Evolutionary conservation across 2,329 filamentous ascomycete species (phyloP), one percentile per base, ranked within the genome.

Genomic region (Diaporthe aspalathi): DNA sequence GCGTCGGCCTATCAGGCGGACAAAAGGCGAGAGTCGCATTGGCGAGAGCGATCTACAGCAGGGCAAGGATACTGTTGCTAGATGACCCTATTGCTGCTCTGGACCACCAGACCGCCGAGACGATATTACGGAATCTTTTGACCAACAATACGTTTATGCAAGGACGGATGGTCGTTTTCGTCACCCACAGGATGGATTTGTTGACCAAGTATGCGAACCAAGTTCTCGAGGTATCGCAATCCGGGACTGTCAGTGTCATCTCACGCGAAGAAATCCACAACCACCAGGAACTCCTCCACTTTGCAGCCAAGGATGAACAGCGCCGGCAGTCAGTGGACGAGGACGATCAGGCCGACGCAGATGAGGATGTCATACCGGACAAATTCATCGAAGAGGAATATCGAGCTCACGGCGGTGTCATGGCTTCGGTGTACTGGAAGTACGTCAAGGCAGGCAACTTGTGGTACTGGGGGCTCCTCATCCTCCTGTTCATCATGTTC

Each of bases 381-480:
- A 94, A 94, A 76, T 95, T 95, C 76, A 91, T 94, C 56, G 91
- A 94, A 76, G 93, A 95, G 40, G 93, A 96, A 78, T 85, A 91
- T 74, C 87, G 93, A 62, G 91, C 88, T 0, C 88, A 93, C 72
- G 94, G 94, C 22, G 90, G 92, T 1, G 93, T 97, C 1, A 89
- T 94, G 76, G 83, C 89, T 14, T 86, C 86, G 8, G 91, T 97
- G 0, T 97, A 97, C 78, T 94, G 93, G 90, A 90, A 91, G 74
- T 97, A 97, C 75, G 90, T 97, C 81, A 92, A 90, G 79, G 93
- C 94, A 6, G 94, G 94, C 2, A 92, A 90, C 16, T 84, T 95
- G 54, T 85, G 84, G 70, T 94, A 91, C 84, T 97, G 94, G 94
- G 79, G 82, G 3, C 76, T 89, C 1, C 85, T 95, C 2, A 83